Base-by-base conservation (phyloP, 371 early-diverging fungal species). In the Mortierella sp. region DNA sequence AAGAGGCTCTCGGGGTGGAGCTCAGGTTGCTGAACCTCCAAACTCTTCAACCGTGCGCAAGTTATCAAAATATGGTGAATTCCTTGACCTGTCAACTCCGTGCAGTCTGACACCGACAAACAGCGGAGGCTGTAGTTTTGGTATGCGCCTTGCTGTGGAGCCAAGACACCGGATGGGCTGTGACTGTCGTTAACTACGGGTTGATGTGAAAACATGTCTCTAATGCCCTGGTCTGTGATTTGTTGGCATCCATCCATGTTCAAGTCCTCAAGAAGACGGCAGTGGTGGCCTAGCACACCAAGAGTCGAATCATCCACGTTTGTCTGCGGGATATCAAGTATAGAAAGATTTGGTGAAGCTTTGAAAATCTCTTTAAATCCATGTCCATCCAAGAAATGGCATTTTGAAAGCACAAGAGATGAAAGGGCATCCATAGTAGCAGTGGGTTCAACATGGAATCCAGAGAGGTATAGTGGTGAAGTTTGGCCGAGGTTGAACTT, bases 21-120 rank as follows among this genome's bases (percentile, higher is more conserved):
- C 68, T 80, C 81, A 32, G 81, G 81, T 23, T 80, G 81, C 31
- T 75, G 75, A 42, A 71, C 56, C 13, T 70, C 81, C 29, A 80
- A 47, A 19, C 61, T 65, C 28, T 49, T 64, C 22, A 80, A 35
- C n/a, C 45, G n/a, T 2, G 75, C 75, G 34, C 81, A 80, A 0
- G 75, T 71, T 62, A 57, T 68, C 59, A 80, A n/a, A 3, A 80
- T 64, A 15, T 75, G 71, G 35, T 65, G 71, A 45, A 80, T 55
- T 7, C 81, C 72, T 32, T 70, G 81, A 9, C 81, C 81, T 10
- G 81, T 80, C 53, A 80, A 35, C 45, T 74, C 81, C 13, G 81
- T 64, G 62, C 81, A 80, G 23, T 68, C 60, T 0, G 68, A 54
- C 13, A 80, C 57, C 12, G 79, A 69, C 32, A 78, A 22, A 31